Conservation (phyloP, 129 eudicot species). For the Tanacetum coccineum region DNA sequence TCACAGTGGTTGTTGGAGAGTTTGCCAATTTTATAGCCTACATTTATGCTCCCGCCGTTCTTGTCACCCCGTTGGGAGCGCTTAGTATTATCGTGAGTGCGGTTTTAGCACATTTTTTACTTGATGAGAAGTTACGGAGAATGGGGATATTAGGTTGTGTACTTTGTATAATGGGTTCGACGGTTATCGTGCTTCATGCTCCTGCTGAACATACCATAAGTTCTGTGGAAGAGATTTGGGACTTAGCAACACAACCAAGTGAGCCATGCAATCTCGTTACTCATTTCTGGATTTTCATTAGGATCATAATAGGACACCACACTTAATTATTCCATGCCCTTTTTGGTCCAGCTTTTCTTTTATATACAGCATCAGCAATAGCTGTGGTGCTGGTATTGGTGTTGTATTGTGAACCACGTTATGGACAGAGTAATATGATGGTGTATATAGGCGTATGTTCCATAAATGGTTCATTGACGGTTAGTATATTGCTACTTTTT, state of each 20-base stretch:
- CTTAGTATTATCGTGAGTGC: constrained; percentile 92
- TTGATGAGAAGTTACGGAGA: constrained; percentile 64
- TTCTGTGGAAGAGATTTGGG: constrained; percentile 90
- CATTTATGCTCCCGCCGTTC: constrained; percentile 91
- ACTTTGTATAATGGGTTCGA: constrained; percentile 83
- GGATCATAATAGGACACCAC: too few relatives aligned
- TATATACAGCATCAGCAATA: constrained; percentile 77
- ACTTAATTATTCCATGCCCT: constrained; percentile 5
- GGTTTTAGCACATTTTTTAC: constrained; percentile 74
- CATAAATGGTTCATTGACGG: constrained; percentile 87
- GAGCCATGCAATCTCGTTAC: constrained; percentile 20
- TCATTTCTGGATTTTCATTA: constrained; percentile 10
- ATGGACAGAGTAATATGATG: constrained; percentile 85
- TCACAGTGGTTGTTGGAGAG: constrained; percentile 84
- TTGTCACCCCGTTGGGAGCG: constrained; percentile 94
- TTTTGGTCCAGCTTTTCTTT: constrained; percentile 67
- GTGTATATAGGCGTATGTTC: constrained; percentile 90
- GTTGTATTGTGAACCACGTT: constrained; percentile 80
- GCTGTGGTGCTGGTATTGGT: constrained; percentile 74
- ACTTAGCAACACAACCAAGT: constrained; percentile 85
- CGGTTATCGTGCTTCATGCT: constrained; percentile 85
- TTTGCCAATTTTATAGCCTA: constrained; percentile 88
- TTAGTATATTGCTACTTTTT: constrained; percentile 36
- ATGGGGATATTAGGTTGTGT: constrained; percentile 81
- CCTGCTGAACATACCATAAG: constrained; percentile 67